A percentile compares a stretch with the other conserved stretches of the same genome.
These are phyloP conservation scores for Bipolaris gigantea DNA, from an alignment of 2,329 filamentous ascomycete genomes.

Conservation along the genomic window DNA sequence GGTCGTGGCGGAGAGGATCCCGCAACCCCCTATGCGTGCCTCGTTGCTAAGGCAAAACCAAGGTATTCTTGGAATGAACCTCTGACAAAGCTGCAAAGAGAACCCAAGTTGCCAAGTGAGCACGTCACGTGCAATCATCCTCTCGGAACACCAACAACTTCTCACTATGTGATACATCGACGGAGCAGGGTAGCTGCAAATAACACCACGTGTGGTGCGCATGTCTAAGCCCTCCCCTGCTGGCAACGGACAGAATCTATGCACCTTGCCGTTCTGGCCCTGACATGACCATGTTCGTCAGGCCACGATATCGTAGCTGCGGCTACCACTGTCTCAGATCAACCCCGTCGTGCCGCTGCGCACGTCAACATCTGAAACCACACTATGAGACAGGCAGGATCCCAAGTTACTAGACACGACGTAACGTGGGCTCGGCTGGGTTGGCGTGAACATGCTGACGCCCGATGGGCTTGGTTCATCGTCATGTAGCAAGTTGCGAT, in stretches of 20 bases:
- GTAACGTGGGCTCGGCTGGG: neutral
- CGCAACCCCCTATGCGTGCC: neutral
- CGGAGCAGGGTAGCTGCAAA: neutral
- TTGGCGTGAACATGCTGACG: neutral
- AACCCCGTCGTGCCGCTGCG: neutral
- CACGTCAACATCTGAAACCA: slow-evolving; percentile 9
- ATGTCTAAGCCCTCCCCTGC: neutral
- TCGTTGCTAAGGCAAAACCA: neutral
- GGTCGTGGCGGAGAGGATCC: no score
- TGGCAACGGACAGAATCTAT: neutral
- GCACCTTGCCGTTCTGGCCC: neutral
- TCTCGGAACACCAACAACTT: neutral
- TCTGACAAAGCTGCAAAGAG: neutral
- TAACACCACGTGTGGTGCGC: neutral
- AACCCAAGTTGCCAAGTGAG: neutral
- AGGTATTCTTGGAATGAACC: neutral
- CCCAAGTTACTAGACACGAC: neutral
- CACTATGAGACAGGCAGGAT: slow-evolving; percentile 6
- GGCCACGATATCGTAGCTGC: neutral
- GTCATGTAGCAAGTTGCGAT: slow-evolving; percentile 6
- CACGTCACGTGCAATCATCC: neutral
- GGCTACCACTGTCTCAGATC: neutral
- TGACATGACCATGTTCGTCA: neutral
- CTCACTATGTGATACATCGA: neutral
- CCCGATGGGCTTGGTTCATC: neutral